phyloP scores from a whole-genome alignment of 179 eudicot species.

The Silene coronaria region DNA sequence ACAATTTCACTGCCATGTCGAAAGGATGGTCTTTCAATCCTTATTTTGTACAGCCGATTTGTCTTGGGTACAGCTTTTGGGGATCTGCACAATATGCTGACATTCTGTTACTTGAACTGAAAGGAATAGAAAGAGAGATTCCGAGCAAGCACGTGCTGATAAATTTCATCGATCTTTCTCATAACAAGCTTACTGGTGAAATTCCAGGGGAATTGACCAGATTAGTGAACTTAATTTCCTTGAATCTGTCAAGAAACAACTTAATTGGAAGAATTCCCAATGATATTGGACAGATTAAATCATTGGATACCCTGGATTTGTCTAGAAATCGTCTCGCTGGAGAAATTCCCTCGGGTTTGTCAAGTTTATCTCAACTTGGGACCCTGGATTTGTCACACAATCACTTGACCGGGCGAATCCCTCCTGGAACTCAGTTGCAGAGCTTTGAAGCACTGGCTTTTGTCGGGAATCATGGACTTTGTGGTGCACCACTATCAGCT shows the following conservation, averaged over 20 bases:
- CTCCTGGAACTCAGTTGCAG: slow-evolving; percentile 39
- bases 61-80: neutral
- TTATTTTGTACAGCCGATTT: neutral
- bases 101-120: slow-evolving; percentile 23
- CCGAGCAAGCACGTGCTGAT: slow-evolving; percentile 14
- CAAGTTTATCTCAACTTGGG: slow-evolving; percentile 19
- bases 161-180: slow-evolving; percentile 37
- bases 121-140: slow-evolving; percentile 25
- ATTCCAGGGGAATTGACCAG: slow-evolving; percentile 19
- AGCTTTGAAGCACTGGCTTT: slow-evolving; percentile 26
- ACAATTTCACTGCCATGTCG: slow-evolving; percentile 19
- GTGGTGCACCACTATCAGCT: slow-evolving; percentile 33
- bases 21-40: neutral
- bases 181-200: slow-evolving; percentile 26
- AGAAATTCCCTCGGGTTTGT: slow-evolving; percentile 27
- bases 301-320: slow-evolving; percentile 30
- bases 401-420: slow-evolving; percentile 38
- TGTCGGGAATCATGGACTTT: slow-evolving; percentile 32
- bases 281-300: slow-evolving; percentile 23
- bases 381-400: slow-evolving; percentile 35
- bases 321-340: slow-evolving; percentile 30
- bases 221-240: slow-evolving; percentile 13
- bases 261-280: slow-evolving; percentile 25
- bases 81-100: slow-evolving; percentile 11
- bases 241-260: slow-evolving; percentile 32